phyloP scores from a whole-genome alignment of 1,139 yeast genomes.

The Kurtzmaniella quercitrusa region DNA sequence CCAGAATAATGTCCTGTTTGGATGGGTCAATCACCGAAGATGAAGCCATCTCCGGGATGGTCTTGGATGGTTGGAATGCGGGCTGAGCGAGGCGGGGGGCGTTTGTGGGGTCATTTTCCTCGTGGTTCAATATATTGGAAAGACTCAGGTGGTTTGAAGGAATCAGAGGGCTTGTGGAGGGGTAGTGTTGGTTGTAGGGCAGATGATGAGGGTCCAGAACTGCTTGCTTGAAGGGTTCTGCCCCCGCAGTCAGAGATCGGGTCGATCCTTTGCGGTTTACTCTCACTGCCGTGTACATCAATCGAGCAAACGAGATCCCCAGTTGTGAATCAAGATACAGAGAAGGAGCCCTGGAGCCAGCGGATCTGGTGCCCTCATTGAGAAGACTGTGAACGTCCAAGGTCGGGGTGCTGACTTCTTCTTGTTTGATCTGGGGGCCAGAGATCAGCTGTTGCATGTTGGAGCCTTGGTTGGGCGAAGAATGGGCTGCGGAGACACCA shows the following conservation, averaged over 20 bases:
- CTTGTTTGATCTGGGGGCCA: neutral
- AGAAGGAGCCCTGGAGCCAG: conserved; percentile 7
- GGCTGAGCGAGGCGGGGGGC: neutral
- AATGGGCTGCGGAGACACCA: neutral
- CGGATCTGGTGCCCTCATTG: conserved; percentile 4
- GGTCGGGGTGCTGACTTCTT: neutral
- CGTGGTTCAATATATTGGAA: neutral
- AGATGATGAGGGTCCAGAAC: neutral
- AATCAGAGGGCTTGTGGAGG: conserved; percentile 5
- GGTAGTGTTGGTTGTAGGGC: neutral
- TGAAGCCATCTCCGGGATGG: neutral
- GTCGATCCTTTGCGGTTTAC: conserved; percentile 33
- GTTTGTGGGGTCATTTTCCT: neutral
- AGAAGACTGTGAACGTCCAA: conserved; percentile 3
- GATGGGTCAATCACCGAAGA: conserved; percentile 5
- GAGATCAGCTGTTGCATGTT: neutral
- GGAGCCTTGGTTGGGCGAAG: neutral
- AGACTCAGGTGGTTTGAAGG: neutral
- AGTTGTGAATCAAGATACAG: conserved; percentile 5
- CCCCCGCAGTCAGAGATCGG: neutral
- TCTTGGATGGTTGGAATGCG: neutral
- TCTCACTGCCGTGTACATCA: conserved; percentile 73
- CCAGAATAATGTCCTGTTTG: conserved; percentile 29
- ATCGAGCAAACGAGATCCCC: conserved; percentile 60
- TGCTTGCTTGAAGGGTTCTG: neutral